Base-by-base conservation (phyloP, 139 green algal genomes). In the Chlamydomonas asymmetrica region DNA sequence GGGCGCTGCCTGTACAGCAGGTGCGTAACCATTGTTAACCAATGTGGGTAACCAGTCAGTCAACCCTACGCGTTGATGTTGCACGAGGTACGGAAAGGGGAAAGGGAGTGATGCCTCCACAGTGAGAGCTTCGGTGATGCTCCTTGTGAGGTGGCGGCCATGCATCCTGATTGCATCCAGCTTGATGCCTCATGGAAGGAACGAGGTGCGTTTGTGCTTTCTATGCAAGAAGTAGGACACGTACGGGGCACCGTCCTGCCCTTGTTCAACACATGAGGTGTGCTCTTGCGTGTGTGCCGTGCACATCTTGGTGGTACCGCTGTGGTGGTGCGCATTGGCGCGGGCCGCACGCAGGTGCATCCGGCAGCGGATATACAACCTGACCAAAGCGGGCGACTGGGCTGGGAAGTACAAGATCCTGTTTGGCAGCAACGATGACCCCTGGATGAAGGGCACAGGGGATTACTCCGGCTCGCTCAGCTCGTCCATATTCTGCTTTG, bases 1-100 rank as follows among this genome's bases (percentile, higher is more conserved):
- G n/a, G n/a, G n/a, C n/a, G n/a, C n/a, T 84, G 79, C 62, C 74
- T 49, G 39, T 84, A 84, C 68, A 84, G 79, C 79, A 84, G 79
- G 79, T 84, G 38, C n/a, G n/a, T n/a, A n/a, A n/a, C n/a, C n/a
- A n/a, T n/a, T n/a, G n/a, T n/a, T n/a, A n/a, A n/a, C n/a, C n/a
- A n/a, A n/a, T n/a, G n/a, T n/a, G n/a, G n/a, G n/a, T n/a, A n/a
- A n/a, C n/a, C n/a, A n/a, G n/a, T n/a, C n/a, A n/a, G n/a, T n/a
- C n/a, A n/a, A n/a, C n/a, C n/a, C n/a, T n/a, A n/a, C n/a, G n/a
- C n/a, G n/a, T n/a, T n/a, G n/a, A n/a, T n/a, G n/a, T n/a, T n/a
- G n/a, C n/a, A n/a, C n/a, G n/a, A n/a, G n/a, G n/a, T n/a, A n/a
- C n/a, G n/a, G n/a, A n/a, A n/a, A n/a, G n/a, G n/a, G n/a, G n/a